These are phyloP conservation scores for Trichoderma afroharzianum DNA, from an alignment of 2,329 filamentous ascomycete species.

Conservation along the genomic window DNA sequence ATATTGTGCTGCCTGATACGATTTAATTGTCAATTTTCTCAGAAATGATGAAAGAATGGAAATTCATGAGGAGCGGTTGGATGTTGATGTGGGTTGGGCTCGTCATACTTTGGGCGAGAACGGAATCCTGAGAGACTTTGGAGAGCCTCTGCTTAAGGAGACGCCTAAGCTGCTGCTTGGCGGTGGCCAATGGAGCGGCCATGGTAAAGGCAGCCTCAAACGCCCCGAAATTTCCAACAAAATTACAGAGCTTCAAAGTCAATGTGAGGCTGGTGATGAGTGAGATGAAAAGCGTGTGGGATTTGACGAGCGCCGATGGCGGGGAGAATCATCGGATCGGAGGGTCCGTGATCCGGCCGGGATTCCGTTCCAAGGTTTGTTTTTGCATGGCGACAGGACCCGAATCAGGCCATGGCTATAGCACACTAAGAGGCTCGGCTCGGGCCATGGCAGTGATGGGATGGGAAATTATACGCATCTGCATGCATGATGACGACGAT, in stretches of 20 bases:
- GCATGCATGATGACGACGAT: background rate
- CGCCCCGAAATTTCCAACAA: background rate
- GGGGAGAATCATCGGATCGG: slow-evolving; percentile 5
- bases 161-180: slow-evolving; percentile 73
- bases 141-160: slow-evolving; percentile 66
- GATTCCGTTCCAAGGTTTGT: background rate
- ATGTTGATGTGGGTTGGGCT: background rate
- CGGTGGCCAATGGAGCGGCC: slow-evolving; percentile 54
- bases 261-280: background rate
- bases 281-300: background rate
- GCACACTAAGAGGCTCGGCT: background rate
- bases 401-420: background rate
- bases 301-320: background rate
- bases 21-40: background rate
- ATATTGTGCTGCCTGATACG: slow-evolving; percentile 59
- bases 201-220: slow-evolving; percentile 31
- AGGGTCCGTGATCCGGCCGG: slow-evolving; percentile 11
- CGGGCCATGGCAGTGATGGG: background rate
- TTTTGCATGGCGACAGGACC: background rate
- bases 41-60: no score
- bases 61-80: background rate
- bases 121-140: slow-evolving; percentile 56
- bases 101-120: slow-evolving; percentile 66
- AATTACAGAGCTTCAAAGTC: background rate
- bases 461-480: background rate